Evolutionary conservation across 306 rosid species (phyloP).

Genomic region (Fragaria vesca): DNA sequence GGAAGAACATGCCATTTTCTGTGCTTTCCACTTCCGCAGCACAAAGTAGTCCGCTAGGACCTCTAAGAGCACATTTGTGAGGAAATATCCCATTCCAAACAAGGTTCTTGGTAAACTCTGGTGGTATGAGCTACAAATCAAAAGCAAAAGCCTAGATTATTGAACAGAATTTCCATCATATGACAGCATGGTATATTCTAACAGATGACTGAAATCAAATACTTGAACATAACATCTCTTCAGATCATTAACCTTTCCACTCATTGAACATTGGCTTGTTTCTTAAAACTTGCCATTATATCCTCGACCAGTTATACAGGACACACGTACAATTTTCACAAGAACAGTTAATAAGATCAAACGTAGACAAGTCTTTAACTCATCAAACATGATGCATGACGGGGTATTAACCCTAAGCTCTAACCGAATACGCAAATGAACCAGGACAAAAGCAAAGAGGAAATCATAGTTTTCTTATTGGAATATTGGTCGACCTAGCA

Average conservation of each 20-base stretch:
- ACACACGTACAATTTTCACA: background rate
- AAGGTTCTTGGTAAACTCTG: background rate
- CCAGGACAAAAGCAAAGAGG: background rate
- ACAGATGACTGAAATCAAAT: background rate
- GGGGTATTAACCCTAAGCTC: background rate
- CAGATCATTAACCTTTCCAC: background rate
- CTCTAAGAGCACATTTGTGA: background rate
- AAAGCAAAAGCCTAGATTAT: too few species aligned
- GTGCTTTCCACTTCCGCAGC: background rate
- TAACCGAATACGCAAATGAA: background rate
- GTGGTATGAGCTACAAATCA: constrained; percentile 5
- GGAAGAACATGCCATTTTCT: constrained; percentile 1
- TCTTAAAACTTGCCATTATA: background rate
- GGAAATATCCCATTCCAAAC: background rate
- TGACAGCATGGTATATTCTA: background rate
- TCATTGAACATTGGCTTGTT: background rate
- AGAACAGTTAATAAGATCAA: background rate
- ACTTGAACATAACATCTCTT: background rate
- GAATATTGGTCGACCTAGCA: background rate
- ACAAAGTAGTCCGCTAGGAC: background rate
- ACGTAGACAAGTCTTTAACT: too few species aligned
- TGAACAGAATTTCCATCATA: background rate
- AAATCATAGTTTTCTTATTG: background rate
- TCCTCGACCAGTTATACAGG: background rate
- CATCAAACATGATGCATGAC: background rate